Evolutionary conservation across 2,329 filamentous ascomycete species (phyloP), one percentile per base, ranked within the genome.

Genomic region (Xylaria sp.): DNA sequence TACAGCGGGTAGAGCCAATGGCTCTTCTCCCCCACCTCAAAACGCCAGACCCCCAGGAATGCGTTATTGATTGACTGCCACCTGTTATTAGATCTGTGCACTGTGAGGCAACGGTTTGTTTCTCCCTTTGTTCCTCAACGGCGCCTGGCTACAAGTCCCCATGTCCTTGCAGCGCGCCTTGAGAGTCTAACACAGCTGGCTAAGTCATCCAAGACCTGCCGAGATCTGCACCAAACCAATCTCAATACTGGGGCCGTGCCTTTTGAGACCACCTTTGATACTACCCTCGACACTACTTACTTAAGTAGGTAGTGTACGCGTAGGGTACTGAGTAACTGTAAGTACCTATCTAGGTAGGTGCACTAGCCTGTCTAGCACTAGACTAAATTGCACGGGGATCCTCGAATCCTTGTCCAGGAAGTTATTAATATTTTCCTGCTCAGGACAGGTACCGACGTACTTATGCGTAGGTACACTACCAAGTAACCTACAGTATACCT

Each of bases 211-310:
- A 53, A 57, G 63, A 53, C 54, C 39, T 66, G 31, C 59, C 54
- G 54, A 66, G 59, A 63, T 59, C 64, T 63, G 64, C 49, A 45
- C 47, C 22, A 61, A 36, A 61, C 63, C 42, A 61, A 33, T 51
- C 49, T 50, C 42, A 55, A 31, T 36, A 27, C 49, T 50, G 36
- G 54, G 54, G 29, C 54, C 38, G 38, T 59, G 42, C 25, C 63
- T n/a, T n/a, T n/a, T n/a, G n/a, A n/a, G n/a, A n/a, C n/a, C n/a
- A n/a, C n/a, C n/a, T 56, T 61, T 47, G 44, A 58, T 38, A 53
- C 54, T 29, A 64, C 55, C 49, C 38, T 58, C 25, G 17, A n/a
- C 50, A 25, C 51, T 6, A 5, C 9, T n/a, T n/a, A n/a, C n/a
- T n/a, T n/a, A n/a, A n/a, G n/a, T n/a, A n/a, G n/a, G n/a, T n/a